Conservation (phyloP, 2,329 filamentous ascomycete genomes). For the Diaporthe eres region DNA sequence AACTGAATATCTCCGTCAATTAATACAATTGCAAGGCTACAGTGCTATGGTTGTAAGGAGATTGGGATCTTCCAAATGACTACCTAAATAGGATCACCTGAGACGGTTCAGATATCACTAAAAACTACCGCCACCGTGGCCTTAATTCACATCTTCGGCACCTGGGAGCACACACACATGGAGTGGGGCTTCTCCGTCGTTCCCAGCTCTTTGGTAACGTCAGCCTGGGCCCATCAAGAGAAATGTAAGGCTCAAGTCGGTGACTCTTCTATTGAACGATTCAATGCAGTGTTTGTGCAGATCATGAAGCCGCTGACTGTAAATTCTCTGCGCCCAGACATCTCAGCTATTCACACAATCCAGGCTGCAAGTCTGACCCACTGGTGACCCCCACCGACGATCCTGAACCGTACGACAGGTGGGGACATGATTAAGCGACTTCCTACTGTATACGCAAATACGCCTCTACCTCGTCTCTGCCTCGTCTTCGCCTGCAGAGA, state of each 20-base stretch:
- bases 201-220: no score
- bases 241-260: no score
- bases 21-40: neutral
- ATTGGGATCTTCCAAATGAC: neutral
- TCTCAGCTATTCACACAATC: neutral
- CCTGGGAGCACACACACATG: no score
- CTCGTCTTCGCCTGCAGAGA: neutral
- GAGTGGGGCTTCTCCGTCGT: no score
- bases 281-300: no score
- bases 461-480: neutral
- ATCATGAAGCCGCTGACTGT: neutral
- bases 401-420: neutral
- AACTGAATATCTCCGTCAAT: neutral
- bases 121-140: neutral
- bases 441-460: neutral
- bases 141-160: no score
- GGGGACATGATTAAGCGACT: neutral
- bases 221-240: no score
- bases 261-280: no score
- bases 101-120: neutral
- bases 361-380: neutral
- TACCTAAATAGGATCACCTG: neutral
- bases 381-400: neutral
- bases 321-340: neutral
- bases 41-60: neutral